A percentile compares a stretch with the other conserved stretches of the same genome.
phyloP scores from a whole-genome alignment of 139 green algal species.

The Chlamydomonas sp. region DNA sequence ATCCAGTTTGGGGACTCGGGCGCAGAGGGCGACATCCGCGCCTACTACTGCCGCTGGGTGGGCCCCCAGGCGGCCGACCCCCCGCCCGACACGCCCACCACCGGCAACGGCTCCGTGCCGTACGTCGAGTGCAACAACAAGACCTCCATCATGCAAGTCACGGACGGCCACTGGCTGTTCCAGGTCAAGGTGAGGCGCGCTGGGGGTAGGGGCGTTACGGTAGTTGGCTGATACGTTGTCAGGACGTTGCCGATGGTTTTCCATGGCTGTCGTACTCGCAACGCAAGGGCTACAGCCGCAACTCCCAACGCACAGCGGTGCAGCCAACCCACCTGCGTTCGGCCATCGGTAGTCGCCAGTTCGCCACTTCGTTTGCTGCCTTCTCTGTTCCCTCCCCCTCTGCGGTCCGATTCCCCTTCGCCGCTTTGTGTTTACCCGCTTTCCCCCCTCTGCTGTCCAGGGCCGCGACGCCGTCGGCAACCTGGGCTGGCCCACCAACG shows the following conservation, averaged over 20 bases:
- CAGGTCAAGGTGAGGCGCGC: slow-evolving; percentile 21
- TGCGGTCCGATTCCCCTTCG: too few species aligned
- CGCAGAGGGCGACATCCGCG: slow-evolving; percentile 13
- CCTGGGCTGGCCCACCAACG: slow-evolving; percentile 12
- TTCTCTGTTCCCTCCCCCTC: too few species aligned
- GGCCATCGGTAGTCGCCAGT: too few species aligned
- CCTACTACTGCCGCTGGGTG: slow-evolving; percentile 33
- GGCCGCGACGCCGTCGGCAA: slow-evolving; percentile 33
- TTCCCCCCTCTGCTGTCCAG: not conserved
- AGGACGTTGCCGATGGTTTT: not conserved
- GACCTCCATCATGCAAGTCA: not conserved
- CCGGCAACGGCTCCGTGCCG: not conserved
- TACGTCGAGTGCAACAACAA: not conserved
- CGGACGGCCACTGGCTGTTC: slow-evolving; percentile 42
- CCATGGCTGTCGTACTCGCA: not conserved
- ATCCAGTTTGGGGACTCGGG: slow-evolving; percentile 4
- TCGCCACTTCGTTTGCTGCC: too few species aligned
- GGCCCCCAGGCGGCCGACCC: not conserved
- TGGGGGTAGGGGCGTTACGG: not conserved
- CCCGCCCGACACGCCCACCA: not conserved
- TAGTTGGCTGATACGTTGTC: not conserved
- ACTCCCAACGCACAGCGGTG: not conserved
- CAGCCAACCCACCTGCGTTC: too few species aligned
- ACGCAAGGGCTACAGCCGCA: not conserved
- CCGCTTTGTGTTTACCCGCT: not conserved